These are phyloP conservation scores for Alternaria solani DNA, from an alignment of 2,329 filamentous ascomycete species.

Conservation along the genomic window DNA sequence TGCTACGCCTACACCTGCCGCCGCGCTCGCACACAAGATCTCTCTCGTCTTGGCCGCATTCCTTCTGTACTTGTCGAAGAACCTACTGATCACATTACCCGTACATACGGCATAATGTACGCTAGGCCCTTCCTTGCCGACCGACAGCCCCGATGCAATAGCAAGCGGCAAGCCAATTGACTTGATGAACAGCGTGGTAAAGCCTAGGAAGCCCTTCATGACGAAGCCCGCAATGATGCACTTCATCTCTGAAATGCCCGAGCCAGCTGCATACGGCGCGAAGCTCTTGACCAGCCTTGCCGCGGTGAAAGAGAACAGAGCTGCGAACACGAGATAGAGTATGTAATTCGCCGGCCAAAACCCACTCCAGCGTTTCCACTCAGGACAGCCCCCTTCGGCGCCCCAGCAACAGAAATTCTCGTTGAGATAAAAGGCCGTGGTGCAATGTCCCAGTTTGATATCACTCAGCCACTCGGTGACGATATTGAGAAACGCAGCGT, in stretches of 20 bases:
- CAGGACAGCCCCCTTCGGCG: conserved; percentile 83
- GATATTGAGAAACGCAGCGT: conserved; percentile 92
- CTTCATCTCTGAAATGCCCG: conserved; percentile 98
- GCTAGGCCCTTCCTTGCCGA: conserved; percentile 96
- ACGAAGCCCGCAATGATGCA: conserved; percentile 98
- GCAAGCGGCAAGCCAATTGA: conserved; percentile 88
- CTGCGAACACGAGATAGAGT: conserved; percentile 85
- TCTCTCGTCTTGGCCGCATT: conserved; percentile 95
- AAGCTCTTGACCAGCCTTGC: conserved; percentile 88
- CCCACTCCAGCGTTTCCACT: conserved; percentile 90
- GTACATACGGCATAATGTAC: conserved; percentile 99
- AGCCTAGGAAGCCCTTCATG: conserved; percentile 97
- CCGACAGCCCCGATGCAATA: conserved; percentile 91
- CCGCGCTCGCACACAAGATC: conserved; percentile 92
- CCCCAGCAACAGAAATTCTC: conserved; percentile 99
- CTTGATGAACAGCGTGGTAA: conserved; percentile 93
- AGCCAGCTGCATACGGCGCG: conserved; percentile 94
- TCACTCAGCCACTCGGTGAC: conserved; percentile 96
- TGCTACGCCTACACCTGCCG: conserved; percentile 92
- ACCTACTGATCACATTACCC: conserved; percentile 91
- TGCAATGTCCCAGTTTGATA: conserved; percentile 95
- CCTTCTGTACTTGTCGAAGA: conserved; percentile 90
- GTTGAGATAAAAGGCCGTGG: conserved; percentile 94
- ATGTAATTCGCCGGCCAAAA: conserved; percentile 83
- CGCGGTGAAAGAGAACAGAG: conserved; percentile 81